Evolutionary conservation across 2,329 filamentous ascomycete species (phyloP), one percentile per base, ranked within the genome.

Genomic region (Colletotrichum sojae): DNA sequence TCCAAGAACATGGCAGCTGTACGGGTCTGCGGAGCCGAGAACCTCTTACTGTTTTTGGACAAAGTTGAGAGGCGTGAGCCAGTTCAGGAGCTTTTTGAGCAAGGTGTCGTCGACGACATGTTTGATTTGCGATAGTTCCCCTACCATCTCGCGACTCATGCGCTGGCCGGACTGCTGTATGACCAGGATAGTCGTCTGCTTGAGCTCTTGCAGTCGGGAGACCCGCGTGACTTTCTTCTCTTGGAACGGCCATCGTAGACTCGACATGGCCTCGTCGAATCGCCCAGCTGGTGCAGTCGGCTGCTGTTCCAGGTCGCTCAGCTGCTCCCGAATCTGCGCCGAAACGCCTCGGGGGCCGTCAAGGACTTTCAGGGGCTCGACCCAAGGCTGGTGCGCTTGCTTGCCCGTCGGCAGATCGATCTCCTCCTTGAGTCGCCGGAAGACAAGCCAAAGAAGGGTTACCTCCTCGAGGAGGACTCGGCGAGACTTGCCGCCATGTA

Each of bases 31-130:
- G 13, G 43, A n/a, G 6, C 56, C 56, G 45, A 59, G 45, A 25
- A 59, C 46, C 13, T 59, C 56, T 31, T 22, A 25, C n/a, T 59
- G 56, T 22, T 59, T 59, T 18, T 25, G 45, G 12, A 48, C 25
- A 48, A 51, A 59, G 56, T 59, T 59, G 56, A 49, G 46, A n/a
- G 56, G 56, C 3, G 56, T 36, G 45, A 59, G 56, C 56, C 45
- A 59, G 2, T 36, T 10, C 22, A 61, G 58, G 16, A 53, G 31
- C 9, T 53, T 52, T 6, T 40, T 25, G 46, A 61, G 51, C 31
- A 40, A 52, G 16, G 46, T 39, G n/a, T 61, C 46, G 58, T 52
- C 58, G 9, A 61, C 16, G 18, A 43, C 31, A 22, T 27, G 40
- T 20, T 27, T 61, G n/a, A 52, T 51, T 13, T 27, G 46, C 8